Evolutionary conservation across 176 grass and related monocot species (phyloP).

Genomic region (Panicum miliaceum): DNA sequence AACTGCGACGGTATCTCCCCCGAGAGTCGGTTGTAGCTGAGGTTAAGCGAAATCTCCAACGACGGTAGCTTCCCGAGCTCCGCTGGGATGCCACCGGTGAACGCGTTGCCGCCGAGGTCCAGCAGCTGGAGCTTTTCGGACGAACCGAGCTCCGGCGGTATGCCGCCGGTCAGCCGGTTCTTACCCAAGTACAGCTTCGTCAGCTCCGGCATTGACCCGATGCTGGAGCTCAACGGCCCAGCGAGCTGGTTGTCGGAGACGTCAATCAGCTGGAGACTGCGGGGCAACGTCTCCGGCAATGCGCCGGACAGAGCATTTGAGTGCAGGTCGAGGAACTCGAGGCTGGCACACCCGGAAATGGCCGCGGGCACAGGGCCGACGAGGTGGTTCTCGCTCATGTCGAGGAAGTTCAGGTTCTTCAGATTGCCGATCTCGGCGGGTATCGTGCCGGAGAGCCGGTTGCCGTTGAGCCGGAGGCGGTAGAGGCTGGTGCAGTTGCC

Average conservation of each 20-base stretch:
- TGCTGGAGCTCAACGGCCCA: conserved; percentile 53
- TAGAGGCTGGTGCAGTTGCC: conserved; percentile 86
- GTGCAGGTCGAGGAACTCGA: conserved; percentile 90
- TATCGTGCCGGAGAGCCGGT: conserved; percentile 68
- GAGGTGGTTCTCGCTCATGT: conserved; percentile 86
- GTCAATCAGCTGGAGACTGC: conserved; percentile 78
- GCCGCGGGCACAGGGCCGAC: conserved; percentile 61
- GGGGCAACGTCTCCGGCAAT: conserved; percentile 66
- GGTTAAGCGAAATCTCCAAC: conserved; percentile 87
- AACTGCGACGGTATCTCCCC: conserved; percentile 72
- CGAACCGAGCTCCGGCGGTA: conserved; percentile 70
- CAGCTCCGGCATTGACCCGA: conserved; percentile 64
- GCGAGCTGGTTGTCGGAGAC: conserved; percentile 78
- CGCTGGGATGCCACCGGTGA: conserved; percentile 65
- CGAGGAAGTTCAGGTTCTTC: conserved; percentile 83
- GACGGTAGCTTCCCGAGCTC: conserved; percentile 67
- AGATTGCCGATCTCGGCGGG: conserved; percentile 74
- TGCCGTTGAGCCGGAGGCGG: conserved; percentile 76
- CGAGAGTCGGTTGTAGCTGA: conserved; percentile 77
- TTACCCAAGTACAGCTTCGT: conserved; percentile 75
- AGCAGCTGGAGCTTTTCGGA: conserved; percentile 84
- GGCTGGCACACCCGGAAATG: conserved; percentile 63
- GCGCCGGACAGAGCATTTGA: conserved; percentile 73
- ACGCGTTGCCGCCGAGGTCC: conserved; percentile 77
- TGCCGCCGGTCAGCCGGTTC: conserved; percentile 63